Base-by-base conservation (phyloP, 257 asterid species). In the Paraleonurus japonicus region DNA sequence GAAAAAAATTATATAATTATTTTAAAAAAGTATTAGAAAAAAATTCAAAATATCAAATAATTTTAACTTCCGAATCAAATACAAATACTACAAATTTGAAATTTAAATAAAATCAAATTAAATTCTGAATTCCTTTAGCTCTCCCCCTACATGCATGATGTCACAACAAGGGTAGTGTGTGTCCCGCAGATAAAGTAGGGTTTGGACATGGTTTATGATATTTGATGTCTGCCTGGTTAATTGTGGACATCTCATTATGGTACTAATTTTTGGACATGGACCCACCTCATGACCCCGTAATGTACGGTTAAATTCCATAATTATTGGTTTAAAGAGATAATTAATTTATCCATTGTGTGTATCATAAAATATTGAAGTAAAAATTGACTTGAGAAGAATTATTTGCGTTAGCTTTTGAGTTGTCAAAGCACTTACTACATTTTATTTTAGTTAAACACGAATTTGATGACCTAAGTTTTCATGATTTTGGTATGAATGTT, bases 361-460 rank as follows among this genome's bases (percentile, higher is more conserved):
- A 5, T 47, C 58, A 55, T 70, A 67, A 67, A 22, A 43, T 70
- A 73, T 43, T 65, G 57, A 27, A 58, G 5, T 32, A 60, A 51
- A n/a, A 45, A 55, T 51, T 78, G 79, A 80, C 78, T 73, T 61
- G 53, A 11, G 54, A 60, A 48, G 26, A 28, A 6, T 66, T 55
- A 59, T 55, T 59, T 54, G 39, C 15, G 13, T 20, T 68, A 19
- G 41, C 79, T 73, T 76, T 81, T 73, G 77, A 65, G 80, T 73
- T 65, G 79, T 74, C 80, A 78, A 76, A 80, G 80, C 84, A 78
- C 83, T 74, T 5, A 32, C 5, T 9, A 61, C 53, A 47, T 17
- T 64, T 63, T 61, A 71, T 55, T 68, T 69, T 32, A 24, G 26
- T 50, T 57, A 55, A 20, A n/a, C 37, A 17, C 59, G 59, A 45